Conservation (phyloP, 768 basidiomycete species). For the Collybia sp. region DNA sequence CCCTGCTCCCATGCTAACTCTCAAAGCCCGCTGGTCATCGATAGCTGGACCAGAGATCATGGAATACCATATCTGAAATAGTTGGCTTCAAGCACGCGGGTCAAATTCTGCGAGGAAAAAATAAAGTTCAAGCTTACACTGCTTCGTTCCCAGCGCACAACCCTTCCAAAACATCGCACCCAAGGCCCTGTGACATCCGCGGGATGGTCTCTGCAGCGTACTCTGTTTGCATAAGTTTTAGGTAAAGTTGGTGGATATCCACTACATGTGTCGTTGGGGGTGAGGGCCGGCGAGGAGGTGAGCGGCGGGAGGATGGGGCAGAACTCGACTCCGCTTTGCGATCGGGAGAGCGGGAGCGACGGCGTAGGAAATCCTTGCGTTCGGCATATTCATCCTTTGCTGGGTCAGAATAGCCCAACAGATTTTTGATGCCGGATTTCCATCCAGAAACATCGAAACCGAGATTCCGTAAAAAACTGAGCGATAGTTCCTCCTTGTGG, state of each 20-base stretch:
- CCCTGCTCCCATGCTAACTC: neutral
- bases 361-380: constrained; percentile 8
- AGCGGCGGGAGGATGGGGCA: neutral
- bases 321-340: neutral
- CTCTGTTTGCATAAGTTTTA: constrained; percentile 30
- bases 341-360: constrained; percentile 18
- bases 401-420: constrained; percentile 14
- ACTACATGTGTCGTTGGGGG: constrained; percentile 32
- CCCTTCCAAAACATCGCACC: constrained; percentile 23
- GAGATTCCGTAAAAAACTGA: constrained; percentile 32
- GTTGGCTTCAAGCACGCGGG: neutral
- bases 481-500: constrained; percentile 32
- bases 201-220: constrained; percentile 15
- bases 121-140: constrained; percentile 29
- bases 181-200: constrained; percentile 27
- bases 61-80: constrained; percentile 7
- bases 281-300: neutral
- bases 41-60: constrained; percentile 27
- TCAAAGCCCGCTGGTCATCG: constrained; percentile 21
- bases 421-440: constrained; percentile 31
- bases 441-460: constrained; percentile 38
- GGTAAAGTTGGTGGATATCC: constrained; percentile 33
- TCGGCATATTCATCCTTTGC: constrained; percentile 3
- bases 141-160: constrained; percentile 52
- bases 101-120: neutral